A percentile compares a stretch with the other conserved stretches of the same genome.
These are phyloP conservation scores for Xylaria polymorpha DNA, from an alignment of 2,329 filamentous ascomycete genomes.

Conservation along the genomic window DNA sequence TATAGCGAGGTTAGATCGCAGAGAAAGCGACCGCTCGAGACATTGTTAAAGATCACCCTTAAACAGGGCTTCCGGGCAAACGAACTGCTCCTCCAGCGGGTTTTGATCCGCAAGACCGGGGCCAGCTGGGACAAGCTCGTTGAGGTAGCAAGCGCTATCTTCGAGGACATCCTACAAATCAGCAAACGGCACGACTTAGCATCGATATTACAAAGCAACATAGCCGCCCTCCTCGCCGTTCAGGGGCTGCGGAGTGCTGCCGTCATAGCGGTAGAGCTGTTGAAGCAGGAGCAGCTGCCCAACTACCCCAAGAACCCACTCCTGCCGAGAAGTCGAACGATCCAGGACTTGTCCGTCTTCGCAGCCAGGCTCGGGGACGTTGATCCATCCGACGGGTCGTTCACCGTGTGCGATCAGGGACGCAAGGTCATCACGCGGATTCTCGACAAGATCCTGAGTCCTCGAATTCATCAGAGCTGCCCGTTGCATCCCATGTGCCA, in stretches of 20 bases:
- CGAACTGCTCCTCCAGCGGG: constrained; percentile 50
- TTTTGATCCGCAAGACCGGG: constrained; percentile 51
- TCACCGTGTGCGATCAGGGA: constrained; percentile 51
- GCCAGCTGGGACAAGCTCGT: constrained; percentile 50
- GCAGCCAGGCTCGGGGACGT: constrained; percentile 50
- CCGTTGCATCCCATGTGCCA: constrained; percentile 27
- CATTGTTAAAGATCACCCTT: constrained; percentile 43
- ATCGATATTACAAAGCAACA: constrained; percentile 46
- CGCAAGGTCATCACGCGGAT: constrained; percentile 52
- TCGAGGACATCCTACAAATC: constrained; percentile 50
- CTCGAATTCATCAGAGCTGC: constrained; percentile 40
- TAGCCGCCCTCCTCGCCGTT: constrained; percentile 48
- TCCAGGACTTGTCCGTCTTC: constrained; percentile 53
- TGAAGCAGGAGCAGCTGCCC: constrained; percentile 52
- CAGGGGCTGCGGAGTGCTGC: constrained; percentile 52
- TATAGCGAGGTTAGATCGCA: constrained; percentile 25
- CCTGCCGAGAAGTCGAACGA: constrained; percentile 52
- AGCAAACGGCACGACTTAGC: constrained; percentile 50
- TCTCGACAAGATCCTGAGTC: constrained; percentile 52
- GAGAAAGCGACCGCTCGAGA: constrained; percentile 43
- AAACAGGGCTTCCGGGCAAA: constrained; percentile 45
- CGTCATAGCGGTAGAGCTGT: constrained; percentile 52
- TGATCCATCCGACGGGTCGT: constrained; percentile 49
- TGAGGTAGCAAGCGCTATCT: constrained; percentile 46
- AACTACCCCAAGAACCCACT: constrained; percentile 51